Conservation (phyloP, 2,329 filamentous ascomycete genomes). For the Clonostachys chloroleuca region DNA sequence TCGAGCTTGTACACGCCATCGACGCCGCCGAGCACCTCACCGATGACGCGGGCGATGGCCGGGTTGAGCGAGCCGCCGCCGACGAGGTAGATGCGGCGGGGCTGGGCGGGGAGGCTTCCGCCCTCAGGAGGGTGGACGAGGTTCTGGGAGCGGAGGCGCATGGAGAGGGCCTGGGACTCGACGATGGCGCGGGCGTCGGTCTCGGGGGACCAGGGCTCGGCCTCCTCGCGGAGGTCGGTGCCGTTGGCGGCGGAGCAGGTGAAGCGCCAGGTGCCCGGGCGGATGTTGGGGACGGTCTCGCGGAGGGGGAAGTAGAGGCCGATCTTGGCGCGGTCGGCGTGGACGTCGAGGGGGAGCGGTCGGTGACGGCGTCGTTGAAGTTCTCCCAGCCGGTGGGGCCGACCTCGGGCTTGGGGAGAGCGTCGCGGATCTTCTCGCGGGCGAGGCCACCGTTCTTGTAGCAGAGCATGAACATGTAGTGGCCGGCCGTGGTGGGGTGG, state of each 20-base stretch:
- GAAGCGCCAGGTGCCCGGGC: slow-evolving; percentile 83
- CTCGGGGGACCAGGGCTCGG: slow-evolving; percentile 39
- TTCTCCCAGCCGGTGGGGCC: slow-evolving; percentile 62
- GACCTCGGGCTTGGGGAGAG: slow-evolving; percentile 53
- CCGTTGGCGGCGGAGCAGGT: slow-evolving; percentile 50
- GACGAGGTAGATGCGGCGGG: slow-evolving; percentile 87
- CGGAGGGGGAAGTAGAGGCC: slow-evolving; percentile 94
- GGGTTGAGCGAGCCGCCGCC: slow-evolving; percentile 88
- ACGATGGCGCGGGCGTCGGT: slow-evolving; percentile 84
- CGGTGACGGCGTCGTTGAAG: slow-evolving; percentile 72
- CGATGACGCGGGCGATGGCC: slow-evolving; percentile 80
- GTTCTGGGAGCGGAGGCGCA: slow-evolving; percentile 77
- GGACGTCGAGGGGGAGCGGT: slow-evolving; percentile 64
- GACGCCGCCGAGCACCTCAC: slow-evolving; percentile 80
- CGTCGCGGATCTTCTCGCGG: slow-evolving; percentile 83
- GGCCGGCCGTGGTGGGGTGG: slow-evolving; percentile 81
- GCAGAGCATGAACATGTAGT: slow-evolving; percentile 99
- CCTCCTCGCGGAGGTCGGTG: slow-evolving; percentile 35
- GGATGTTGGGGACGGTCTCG: slow-evolving; percentile 92
- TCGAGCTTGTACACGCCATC: slow-evolving; percentile 94
- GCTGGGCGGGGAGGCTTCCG: slow-evolving; percentile 67
- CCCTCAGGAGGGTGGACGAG: slow-evolving; percentile 58
- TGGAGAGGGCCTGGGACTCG: slow-evolving; percentile 90
- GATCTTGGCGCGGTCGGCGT: slow-evolving; percentile 64
- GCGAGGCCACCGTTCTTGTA: slow-evolving; percentile 98